phyloP scores from a whole-genome alignment of 805 yeast species.

The Pichia nanzhaoensis region DNA sequence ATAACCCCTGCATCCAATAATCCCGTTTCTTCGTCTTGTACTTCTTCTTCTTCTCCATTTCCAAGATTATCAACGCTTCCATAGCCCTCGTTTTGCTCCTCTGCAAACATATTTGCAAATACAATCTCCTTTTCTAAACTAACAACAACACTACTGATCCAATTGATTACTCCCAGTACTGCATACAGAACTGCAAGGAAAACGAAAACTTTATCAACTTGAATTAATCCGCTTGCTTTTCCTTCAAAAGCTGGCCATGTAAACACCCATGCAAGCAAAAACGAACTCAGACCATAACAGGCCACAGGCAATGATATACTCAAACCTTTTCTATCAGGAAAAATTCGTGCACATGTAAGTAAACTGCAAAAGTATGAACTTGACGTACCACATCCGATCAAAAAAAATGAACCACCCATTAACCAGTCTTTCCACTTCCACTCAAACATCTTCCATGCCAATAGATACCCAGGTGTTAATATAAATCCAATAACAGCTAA shows the following conservation, averaged over 20 bases:
- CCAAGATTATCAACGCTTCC: background rate
- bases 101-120: slow-evolving; percentile 26
- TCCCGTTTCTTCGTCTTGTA: slow-evolving; percentile 6
- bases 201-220: slow-evolving; percentile 46
- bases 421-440: slow-evolving; percentile 25
- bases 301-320: slow-evolving; percentile 87
- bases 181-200: slow-evolving; percentile 49
- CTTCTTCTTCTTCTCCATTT: slow-evolving; percentile 1
- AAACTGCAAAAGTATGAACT: slow-evolving; percentile 64
- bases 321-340: slow-evolving; percentile 66
- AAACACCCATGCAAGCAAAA: slow-evolving; percentile 61
- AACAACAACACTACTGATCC: slow-evolving; percentile 59
- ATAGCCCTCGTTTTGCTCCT: slow-evolving; percentile 6
- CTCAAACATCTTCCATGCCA: slow-evolving; percentile 35
- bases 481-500: slow-evolving; percentile 55
- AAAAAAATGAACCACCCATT: slow-evolving; percentile 45
- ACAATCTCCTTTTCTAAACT: slow-evolving; percentile 47
- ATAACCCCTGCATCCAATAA: slow-evolving; percentile 7
- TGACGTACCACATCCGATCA: slow-evolving; percentile 68
- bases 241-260: slow-evolving; percentile 34
- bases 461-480: slow-evolving; percentile 63
- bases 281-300: slow-evolving; percentile 75
- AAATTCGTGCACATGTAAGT: slow-evolving; percentile 80
- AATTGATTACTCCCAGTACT: slow-evolving; percentile 50
- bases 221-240: slow-evolving; percentile 27